Evolutionary conservation across 129 eudicot genomes (phyloP).

Genomic region (Daucus carota): DH1_v3.0 NC_030384.2:24624501-24625000

Average conservation of each 20-base stretch:
- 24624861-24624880: too few species aligned
- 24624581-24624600: slow-evolving; percentile 53
- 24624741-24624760: slow-evolving; percentile 80
- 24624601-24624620: slow-evolving; percentile 59
- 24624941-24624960: too few species aligned
- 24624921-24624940: too few species aligned
- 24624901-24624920: too few species aligned
- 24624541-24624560: slow-evolving; percentile 64
- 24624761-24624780: slow-evolving; percentile 80
- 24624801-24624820: not conserved
- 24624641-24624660: slow-evolving; percentile 27
- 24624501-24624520: slow-evolving; percentile 51
- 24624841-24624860: too few species aligned
- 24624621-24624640: slow-evolving; percentile 50
- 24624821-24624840: too few species aligned
- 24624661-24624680: slow-evolving; percentile 42
- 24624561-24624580: slow-evolving; percentile 64
- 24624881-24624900: too few species aligned
- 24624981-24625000: not conserved
- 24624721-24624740: slow-evolving; percentile 73
- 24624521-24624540: slow-evolving; percentile 77
- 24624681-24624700: slow-evolving; percentile 47
- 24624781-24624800: slow-evolving; percentile 84
- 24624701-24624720: slow-evolving; percentile 84
- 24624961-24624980: too few species aligned